phyloP scores from a whole-genome alignment of 768 basidiomycete genomes.

The Crepidotus variabilis region DNA sequence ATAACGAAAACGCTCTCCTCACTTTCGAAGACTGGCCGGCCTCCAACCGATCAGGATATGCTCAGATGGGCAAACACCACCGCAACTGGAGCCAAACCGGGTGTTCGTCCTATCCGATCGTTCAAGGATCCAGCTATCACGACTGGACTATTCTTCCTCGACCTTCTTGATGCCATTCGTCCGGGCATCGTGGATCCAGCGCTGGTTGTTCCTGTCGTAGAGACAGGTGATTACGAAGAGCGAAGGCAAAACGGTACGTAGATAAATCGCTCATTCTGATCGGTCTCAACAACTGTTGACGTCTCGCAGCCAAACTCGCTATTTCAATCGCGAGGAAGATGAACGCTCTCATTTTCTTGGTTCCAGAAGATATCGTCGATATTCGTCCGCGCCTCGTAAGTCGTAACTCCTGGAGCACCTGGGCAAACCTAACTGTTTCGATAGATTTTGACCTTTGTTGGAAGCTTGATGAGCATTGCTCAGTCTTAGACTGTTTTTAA shows the following conservation, averaged over 20 bases:
- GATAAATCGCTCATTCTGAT: not conserved
- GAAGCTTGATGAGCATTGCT: constrained; percentile 81
- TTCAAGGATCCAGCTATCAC: constrained; percentile 93
- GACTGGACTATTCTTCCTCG: constrained; percentile 89
- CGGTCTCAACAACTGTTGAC: constrained; percentile 3
- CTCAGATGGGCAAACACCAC: constrained; percentile 94
- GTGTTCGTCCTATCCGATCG: constrained; percentile 67
- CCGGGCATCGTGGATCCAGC: constrained; percentile 94
- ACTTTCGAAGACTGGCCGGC: constrained; percentile 72
- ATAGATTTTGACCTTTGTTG: constrained; percentile 93
- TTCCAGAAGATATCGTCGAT: constrained; percentile 96
- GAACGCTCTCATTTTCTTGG: constrained; percentile 93
- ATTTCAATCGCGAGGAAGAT: constrained; percentile 99
- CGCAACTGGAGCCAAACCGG: constrained; percentile 66
- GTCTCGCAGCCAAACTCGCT: constrained; percentile 78
- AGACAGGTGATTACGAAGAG: constrained; percentile 75
- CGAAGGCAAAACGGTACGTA: constrained; percentile 86
- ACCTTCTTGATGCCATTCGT: constrained; percentile 84
- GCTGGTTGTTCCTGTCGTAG: constrained; percentile 62
- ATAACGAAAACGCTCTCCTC: constrained; percentile 87
- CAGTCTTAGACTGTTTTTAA: constrained; percentile 21
- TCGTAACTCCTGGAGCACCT: constrained; percentile 10
- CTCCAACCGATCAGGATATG: constrained; percentile 90
- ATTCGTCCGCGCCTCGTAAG: constrained; percentile 84
- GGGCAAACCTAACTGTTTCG: not conserved